Evolutionary conservation across 768 basidiomycete species (phyloP).

Genomic region (Hygrophorus pudorinus): DNA sequence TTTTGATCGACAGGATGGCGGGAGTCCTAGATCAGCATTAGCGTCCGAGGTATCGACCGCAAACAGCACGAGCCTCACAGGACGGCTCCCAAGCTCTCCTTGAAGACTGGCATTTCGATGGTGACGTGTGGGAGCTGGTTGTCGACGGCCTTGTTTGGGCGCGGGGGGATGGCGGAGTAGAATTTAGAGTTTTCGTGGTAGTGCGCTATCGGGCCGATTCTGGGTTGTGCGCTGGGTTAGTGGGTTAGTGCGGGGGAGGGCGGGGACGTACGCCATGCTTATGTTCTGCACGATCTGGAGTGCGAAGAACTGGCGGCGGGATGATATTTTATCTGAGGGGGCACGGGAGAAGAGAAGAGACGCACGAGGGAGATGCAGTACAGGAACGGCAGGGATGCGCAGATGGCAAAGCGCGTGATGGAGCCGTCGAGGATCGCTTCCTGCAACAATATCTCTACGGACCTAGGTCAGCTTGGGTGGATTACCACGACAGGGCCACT

Average conservation of each 20-base stretch:
- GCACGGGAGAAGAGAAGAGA: conserved; percentile 13
- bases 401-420: conserved; percentile 52
- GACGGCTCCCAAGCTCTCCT: conserved; percentile 61
- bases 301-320: conserved; percentile 52
- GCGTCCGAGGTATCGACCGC: neutral
- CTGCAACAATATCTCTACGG: conserved; percentile 37
- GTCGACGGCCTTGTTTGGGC: conserved; percentile 36
- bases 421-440: conserved; percentile 59
- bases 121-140: conserved; percentile 63
- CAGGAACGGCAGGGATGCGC: conserved; percentile 51
- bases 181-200: conserved; percentile 73
- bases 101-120: conserved; percentile 82
- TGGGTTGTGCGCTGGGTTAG: conserved; percentile 33
- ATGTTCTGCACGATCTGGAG: conserved; percentile 64
- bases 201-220: conserved; percentile 72
- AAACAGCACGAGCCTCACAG: conserved; percentile 34
- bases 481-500: too few species aligned
- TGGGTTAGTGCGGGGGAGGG: conserved; percentile 23
- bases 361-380: conserved; percentile 63
- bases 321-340: conserved; percentile 10
- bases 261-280: conserved; percentile 42
- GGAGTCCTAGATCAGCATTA: conserved; percentile 36
- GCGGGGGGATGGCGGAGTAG: conserved; percentile 61
- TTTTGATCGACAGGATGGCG: conserved; percentile 64
- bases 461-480: neutral